Conservation (phyloP, 306 rosid species). For the Begonia masoniana region DNA sequence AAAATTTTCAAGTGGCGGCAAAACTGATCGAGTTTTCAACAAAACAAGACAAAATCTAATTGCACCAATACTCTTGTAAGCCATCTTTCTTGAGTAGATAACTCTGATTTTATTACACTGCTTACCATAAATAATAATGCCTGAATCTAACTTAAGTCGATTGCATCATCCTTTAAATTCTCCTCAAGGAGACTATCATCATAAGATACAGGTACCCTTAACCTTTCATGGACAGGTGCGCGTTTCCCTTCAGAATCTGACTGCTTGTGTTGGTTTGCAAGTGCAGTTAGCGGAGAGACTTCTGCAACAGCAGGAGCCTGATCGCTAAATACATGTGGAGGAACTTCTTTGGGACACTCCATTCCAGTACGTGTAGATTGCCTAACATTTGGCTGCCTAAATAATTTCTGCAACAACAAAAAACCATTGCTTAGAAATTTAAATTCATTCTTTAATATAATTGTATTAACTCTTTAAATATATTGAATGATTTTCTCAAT, state of each 20-base stretch:
- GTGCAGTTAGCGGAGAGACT: constrained; percentile 1
- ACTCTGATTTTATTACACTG: neutral
- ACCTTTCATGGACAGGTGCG: constrained; percentile 43
- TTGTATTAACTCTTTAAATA: too few species aligned
- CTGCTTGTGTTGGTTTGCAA: constrained; percentile 25
- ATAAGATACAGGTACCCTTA: constrained; percentile 66
- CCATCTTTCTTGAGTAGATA: neutral
- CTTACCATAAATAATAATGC: too few species aligned
- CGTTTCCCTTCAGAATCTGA: constrained; percentile 28
- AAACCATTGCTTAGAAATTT: constrained; percentile 2
- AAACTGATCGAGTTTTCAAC: neutral
- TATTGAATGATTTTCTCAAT: too few species aligned
- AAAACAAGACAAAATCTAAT: neutral
- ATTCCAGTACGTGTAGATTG: constrained; percentile 10
- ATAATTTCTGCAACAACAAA: constrained; percentile 55
- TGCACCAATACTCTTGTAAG: neutral
- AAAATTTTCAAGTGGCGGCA: too few species aligned
- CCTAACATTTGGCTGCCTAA: constrained; percentile 36
- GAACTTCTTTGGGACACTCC: constrained; percentile 18
- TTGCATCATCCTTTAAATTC: neutral
- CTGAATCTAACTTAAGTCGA: too few species aligned
- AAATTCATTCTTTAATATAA: too few species aligned
- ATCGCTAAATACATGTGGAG: constrained; percentile 14
- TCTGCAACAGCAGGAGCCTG: constrained; percentile 9
- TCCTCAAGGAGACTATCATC: constrained; percentile 51